Base-by-base conservation (phyloP, 139 green algal genomes). In the Astrephomene gubernaculifera region DNA sequence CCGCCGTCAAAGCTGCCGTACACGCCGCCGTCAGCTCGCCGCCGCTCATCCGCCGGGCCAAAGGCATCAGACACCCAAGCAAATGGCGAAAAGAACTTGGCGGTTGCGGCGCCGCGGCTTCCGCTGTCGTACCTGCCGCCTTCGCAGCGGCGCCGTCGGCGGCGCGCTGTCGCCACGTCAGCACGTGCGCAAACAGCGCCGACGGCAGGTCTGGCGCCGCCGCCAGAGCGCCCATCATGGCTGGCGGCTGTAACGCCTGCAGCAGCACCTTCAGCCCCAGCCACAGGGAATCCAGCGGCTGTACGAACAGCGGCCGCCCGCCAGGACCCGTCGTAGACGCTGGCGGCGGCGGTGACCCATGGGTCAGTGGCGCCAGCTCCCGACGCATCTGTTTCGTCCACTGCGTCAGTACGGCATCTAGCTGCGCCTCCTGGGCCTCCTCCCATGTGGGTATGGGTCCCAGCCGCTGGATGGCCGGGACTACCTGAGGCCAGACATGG, bases 261-360 rank as follows among this genome's bases (percentile, higher is more conserved):
- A 83, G 76, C 61, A 83, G 41, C 25, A 73, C 43, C 61, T 83
- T 83, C 35, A 74, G 43, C 12, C 64, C 79, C 8, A 75, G 61
- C 22, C 36, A 41, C 43, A 74, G 24, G 5, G 27, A 36, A 0
- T 85, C 79, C 61, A 67, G 43, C 35, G 79, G 63, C 33, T 25
- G 31, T 12, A 9, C 7, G 63, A 68, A 76, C 31, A 53, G 38
- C 43, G 31, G 4, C 79, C 79, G 29, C 21, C 79, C 63, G 79
- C 79, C 79, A 6, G 63, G 44, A 9, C 57, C 60, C 21, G 57
- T 17, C 7, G 78, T 7, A 1, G 31, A 2, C 6, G 57, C 31
- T 3, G 9, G 10, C 6, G 38, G 31, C 45, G 8, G 31, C n/a
- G 2, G 33, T n/a, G n/a, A n/a, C n/a, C n/a, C n/a, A n/a, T n/a